Conservation (phyloP, 2,329 filamentous ascomycete genomes). For the Cladosporium velox region DNA sequence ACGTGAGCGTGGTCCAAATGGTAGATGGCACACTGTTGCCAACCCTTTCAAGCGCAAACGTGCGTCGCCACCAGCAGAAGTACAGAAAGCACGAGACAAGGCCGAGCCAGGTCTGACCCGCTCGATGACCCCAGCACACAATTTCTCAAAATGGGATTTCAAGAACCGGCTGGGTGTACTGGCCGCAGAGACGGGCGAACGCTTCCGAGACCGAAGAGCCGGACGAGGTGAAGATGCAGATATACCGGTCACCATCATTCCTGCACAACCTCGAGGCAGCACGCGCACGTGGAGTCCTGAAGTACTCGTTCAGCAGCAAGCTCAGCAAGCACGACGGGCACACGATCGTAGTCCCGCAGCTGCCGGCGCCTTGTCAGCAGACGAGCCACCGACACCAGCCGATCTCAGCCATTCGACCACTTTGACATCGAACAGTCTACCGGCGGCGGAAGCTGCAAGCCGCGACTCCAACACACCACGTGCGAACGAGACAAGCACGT, state of each 20-base stretch:
- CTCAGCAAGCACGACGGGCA: conserved; percentile 9
- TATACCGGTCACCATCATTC: conserved; percentile 62
- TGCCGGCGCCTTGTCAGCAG: not conserved
- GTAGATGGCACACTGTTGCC: conserved; percentile 53
- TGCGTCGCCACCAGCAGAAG: conserved; percentile 60
- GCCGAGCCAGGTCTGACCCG: conserved; percentile 26
- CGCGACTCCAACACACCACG: conserved; percentile 11
- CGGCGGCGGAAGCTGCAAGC: conserved; percentile 9
- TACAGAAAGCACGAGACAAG: conserved; percentile 51
- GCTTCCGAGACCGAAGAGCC: conserved; percentile 43
- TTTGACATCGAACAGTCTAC: conserved; percentile 20
- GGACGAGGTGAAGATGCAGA: conserved; percentile 41
- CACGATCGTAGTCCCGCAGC: conserved; percentile 6
- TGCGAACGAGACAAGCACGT: conserved; percentile 19
- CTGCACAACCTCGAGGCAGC: conserved; percentile 55
- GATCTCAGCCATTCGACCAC: conserved; percentile 24
- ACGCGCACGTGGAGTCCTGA: conserved; percentile 57
- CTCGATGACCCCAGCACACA: conserved; percentile 44
- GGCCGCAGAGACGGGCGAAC: conserved; percentile 50
- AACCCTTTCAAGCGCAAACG: conserved; percentile 62
- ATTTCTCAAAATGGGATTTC: conserved; percentile 47
- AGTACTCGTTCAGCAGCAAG: conserved; percentile 10
- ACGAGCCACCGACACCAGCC: conserved; percentile 6
- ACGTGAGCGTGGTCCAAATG: conserved; percentile 35
- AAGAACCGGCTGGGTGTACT: conserved; percentile 51